phyloP scores from a whole-genome alignment of 345 rosid species.

The Salix exigua region DNA sequence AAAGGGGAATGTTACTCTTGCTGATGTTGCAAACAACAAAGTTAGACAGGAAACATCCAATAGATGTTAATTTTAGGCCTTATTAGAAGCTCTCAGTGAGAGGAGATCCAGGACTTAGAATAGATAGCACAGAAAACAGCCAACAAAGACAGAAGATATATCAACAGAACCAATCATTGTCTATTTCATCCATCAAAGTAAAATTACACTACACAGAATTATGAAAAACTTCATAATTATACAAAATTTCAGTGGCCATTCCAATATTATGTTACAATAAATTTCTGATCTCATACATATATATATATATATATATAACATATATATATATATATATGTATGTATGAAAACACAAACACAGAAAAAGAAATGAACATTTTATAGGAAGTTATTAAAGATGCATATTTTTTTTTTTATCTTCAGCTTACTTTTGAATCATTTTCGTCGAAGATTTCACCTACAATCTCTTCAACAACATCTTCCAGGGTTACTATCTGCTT shows the following conservation, averaged over 20 bases:
- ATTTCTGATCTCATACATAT: background rate
- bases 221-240: background rate
- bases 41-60: background rate
- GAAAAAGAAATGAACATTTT: background rate
- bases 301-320: background rate
- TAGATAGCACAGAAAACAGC: background rate
- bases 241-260: background rate
- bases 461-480: conserved; percentile 98
- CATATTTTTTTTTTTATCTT: background rate
- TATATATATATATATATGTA: background rate
- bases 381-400: background rate
- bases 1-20: background rate
- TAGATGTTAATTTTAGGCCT: background rate
- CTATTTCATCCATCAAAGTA: background rate
- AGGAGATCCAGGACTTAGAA: background rate
- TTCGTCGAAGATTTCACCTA: conserved; percentile 97
- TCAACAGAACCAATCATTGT: background rate
- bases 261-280: background rate
- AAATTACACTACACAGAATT: background rate
- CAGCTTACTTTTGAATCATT: conserved; percentile 87
- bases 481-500: conserved; percentile 88
- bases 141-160: background rate
- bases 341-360: background rate
- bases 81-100: background rate
- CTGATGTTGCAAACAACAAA: background rate